These are phyloP conservation scores for carrot (Daucus carota) DNA, from an alignment of 129 eudicot genomes.

Conservation along the genomic window DNA sequence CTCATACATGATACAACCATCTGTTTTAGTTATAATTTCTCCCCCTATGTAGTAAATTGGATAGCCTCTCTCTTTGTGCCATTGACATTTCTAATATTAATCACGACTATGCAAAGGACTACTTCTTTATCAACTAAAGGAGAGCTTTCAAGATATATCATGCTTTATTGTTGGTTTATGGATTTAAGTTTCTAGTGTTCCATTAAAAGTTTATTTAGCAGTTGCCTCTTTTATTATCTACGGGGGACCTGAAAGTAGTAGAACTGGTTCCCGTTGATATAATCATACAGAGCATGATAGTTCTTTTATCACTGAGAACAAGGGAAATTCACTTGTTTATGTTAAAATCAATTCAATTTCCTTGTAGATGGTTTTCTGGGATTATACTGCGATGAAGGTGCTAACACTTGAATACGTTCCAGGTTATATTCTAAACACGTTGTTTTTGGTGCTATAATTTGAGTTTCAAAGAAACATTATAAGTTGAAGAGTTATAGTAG, in stretches of 20 bases:
- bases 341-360: not conserved
- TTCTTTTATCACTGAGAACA: not conserved
- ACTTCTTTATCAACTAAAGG: not conserved
- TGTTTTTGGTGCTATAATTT: not conserved
- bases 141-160: not conserved
- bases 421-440: constrained; percentile 42
- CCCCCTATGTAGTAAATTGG: not conserved
- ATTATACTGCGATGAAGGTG: constrained; percentile 88
- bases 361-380: constrained; percentile 84
- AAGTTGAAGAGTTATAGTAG: not conserved
- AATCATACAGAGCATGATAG: not conserved
- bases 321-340: not conserved
- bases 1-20: not conserved
- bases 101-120: not conserved
- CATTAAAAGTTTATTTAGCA: not conserved
- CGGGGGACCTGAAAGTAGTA: not conserved
- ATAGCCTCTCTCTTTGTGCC: not conserved
- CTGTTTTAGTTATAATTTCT: not conserved
- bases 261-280: not conserved
- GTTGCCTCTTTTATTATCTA: not conserved
- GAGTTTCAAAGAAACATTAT: not conserved
- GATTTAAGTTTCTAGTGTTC: not conserved
- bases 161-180: not conserved
- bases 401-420: constrained; percentile 97
- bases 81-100: not conserved